phyloP scores from a whole-genome alignment of 2,329 filamentous ascomycete genomes.

The Coniella lustricola region DNA sequence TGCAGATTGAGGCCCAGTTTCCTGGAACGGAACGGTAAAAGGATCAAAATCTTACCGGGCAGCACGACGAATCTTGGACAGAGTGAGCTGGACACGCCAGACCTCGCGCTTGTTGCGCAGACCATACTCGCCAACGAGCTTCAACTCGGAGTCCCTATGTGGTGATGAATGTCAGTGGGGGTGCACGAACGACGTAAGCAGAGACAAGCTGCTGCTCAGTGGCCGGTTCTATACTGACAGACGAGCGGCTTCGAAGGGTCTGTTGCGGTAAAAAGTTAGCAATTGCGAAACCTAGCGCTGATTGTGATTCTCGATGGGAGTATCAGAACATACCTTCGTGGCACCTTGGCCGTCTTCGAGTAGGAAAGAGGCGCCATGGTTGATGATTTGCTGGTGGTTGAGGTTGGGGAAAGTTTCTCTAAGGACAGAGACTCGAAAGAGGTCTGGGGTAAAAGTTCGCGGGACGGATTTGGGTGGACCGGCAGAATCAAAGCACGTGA shows the following conservation, averaged over 20 bases:
- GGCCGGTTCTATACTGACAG: slow-evolving; percentile 93
- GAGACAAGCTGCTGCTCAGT: slow-evolving; percentile 98
- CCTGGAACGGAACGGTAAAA: too few species aligned
- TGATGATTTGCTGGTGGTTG: slow-evolving; percentile 18
- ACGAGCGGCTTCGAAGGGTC: slow-evolving; percentile 99
- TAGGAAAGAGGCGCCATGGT: slow-evolving; percentile 59
- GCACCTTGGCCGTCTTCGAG: slow-evolving; percentile 99
- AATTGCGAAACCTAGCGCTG: background rate
- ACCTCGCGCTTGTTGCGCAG: slow-evolving; percentile 99
- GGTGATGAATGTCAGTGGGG: slow-evolving; percentile 53
- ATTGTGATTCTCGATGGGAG: background rate
- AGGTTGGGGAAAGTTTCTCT: slow-evolving; percentile 2
- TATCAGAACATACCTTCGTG: slow-evolving; percentile 30
- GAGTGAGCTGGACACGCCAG: slow-evolving; percentile 98
- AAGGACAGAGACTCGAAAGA: background rate
- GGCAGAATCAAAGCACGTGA: slow-evolving; percentile 2
- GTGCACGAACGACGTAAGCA: slow-evolving; percentile 84
- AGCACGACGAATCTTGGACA: slow-evolving; percentile 99
- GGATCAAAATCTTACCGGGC: slow-evolving; percentile 67
- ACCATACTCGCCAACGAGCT: slow-evolving; percentile 99
- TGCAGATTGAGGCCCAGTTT: too few species aligned
- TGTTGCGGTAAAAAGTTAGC: slow-evolving; percentile 40
- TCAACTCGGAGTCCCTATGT: slow-evolving; percentile 94
- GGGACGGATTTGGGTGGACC: slow-evolving; percentile 1
- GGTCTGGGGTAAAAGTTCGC: slow-evolving; percentile 4